Evolutionary conservation across 2,329 filamentous ascomycete genomes (phyloP).

Genomic region (Xylaria sp.): DNA sequence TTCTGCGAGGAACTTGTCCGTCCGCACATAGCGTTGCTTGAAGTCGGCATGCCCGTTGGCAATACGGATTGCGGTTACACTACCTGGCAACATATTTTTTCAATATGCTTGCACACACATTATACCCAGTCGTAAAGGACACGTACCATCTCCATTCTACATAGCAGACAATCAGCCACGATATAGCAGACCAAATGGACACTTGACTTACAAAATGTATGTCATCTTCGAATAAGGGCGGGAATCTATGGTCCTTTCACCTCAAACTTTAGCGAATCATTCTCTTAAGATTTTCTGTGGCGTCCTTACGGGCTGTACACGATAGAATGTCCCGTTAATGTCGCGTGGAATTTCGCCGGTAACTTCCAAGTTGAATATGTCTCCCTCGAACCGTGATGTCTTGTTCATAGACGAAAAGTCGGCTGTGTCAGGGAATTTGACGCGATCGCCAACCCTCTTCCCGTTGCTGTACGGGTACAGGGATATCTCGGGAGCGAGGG

Average conservation of each 20-base stretch:
- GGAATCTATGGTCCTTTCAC: conserved; percentile 53
- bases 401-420: conserved; percentile 47
- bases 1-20: conserved; percentile 44
- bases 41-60: conserved; percentile 48
- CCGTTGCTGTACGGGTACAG: conserved; percentile 42
- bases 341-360: conserved; percentile 49
- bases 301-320: conserved; percentile 51
- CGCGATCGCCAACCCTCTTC: conserved; percentile 32
- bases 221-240: conserved; percentile 60
- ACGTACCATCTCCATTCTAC: conserved; percentile 39
- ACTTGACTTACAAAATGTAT: conserved; percentile 41
- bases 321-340: conserved; percentile 54
- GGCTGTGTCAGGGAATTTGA: conserved; percentile 43
- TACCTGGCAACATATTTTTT: conserved; percentile 41
- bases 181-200: neutral
- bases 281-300: neutral
- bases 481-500: conserved; percentile 41
- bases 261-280: neutral
- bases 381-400: conserved; percentile 47
- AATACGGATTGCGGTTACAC: conserved; percentile 49
- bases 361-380: conserved; percentile 49
- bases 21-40: conserved; percentile 51
- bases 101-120: conserved; percentile 25
- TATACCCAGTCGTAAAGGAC: neutral
- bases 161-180: conserved; percentile 4